Conservation (phyloP, 768 basidiomycete species). For the Tricholoma matsutake region DNA sequence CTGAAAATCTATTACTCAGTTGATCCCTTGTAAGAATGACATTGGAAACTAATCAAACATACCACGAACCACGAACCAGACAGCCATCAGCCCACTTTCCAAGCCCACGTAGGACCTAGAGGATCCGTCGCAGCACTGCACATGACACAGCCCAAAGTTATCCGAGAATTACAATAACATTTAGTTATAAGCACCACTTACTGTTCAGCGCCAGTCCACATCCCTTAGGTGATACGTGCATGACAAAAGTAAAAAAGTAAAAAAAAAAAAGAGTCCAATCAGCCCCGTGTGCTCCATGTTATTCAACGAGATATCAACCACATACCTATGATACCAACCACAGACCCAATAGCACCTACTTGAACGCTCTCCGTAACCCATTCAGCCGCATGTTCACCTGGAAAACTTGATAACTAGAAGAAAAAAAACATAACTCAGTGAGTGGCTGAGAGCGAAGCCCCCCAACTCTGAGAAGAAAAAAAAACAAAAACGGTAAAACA, state of each 20-base stretch:
- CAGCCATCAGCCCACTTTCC: constrained; percentile 17
- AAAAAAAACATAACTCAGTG: too few relatives aligned
- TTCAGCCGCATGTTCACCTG: constrained; percentile 33
- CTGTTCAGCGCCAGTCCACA: constrained; percentile 53
- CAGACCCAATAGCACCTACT: constrained; percentile 52
- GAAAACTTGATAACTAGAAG: constrained; percentile 28
- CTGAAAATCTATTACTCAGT: too few relatives aligned
- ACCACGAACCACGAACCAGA: too few relatives aligned
- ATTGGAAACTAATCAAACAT: too few relatives aligned
- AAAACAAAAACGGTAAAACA: neutral
- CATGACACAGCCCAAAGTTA: neutral
- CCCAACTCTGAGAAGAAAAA: too few relatives aligned
- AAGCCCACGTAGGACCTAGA: constrained; percentile 18
- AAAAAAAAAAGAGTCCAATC: neutral
- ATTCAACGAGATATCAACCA: neutral
- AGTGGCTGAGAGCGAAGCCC: too few relatives aligned
- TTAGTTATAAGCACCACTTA: constrained; percentile 23
- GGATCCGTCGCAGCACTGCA: constrained; percentile 17
- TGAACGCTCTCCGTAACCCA: constrained; percentile 60
- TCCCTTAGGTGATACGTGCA: too few relatives aligned
- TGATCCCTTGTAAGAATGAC: too few relatives aligned
- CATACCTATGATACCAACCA: constrained; percentile 47
- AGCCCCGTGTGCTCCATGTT: neutral
- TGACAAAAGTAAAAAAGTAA: too few relatives aligned
- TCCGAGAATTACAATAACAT: neutral